These are phyloP conservation scores for Achaetomium macrosporum DNA, from an alignment of 2,329 filamentous ascomycete species.

Conservation along the genomic window DNA sequence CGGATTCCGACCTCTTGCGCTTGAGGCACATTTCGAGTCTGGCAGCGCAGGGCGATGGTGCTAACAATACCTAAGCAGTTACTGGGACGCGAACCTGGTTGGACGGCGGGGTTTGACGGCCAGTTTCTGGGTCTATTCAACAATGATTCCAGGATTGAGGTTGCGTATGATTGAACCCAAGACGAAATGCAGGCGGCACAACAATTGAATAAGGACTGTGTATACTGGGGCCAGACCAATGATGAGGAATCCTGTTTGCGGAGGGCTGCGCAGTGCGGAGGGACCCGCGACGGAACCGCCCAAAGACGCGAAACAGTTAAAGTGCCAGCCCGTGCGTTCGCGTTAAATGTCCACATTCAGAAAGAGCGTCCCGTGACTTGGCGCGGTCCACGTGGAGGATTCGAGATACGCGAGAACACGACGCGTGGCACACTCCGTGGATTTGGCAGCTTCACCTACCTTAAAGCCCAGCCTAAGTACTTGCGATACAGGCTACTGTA, in stretches of 20 bases:
- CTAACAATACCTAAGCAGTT: background rate
- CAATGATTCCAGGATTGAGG: background rate
- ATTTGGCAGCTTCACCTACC: background rate
- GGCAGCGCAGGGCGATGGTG: background rate
- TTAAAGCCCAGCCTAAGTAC: background rate
- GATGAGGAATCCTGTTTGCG: background rate
- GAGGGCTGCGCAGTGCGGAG: background rate
- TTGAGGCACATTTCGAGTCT: constrained; percentile 46
- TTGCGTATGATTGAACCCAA: no score
- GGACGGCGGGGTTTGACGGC: background rate
- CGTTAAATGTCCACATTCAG: no score
- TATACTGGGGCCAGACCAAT: background rate
- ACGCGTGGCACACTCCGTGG: background rate
- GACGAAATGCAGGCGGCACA: background rate
- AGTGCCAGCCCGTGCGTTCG: constrained; percentile 12
- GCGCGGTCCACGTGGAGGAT: constrained; percentile 4
- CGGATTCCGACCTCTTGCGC: constrained; percentile 58
- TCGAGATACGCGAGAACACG: background rate
- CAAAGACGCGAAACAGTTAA: constrained; percentile 7
- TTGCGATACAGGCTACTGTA: background rate
- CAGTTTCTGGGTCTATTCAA: background rate
- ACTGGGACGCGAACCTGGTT: background rate
- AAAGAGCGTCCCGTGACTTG: constrained; percentile 11
- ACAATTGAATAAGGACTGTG: background rate
- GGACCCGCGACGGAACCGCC: background rate